Conservation (phyloP, 2,329 filamentous ascomycete genomes). For the Trichoderma koningiopsis region DNA sequence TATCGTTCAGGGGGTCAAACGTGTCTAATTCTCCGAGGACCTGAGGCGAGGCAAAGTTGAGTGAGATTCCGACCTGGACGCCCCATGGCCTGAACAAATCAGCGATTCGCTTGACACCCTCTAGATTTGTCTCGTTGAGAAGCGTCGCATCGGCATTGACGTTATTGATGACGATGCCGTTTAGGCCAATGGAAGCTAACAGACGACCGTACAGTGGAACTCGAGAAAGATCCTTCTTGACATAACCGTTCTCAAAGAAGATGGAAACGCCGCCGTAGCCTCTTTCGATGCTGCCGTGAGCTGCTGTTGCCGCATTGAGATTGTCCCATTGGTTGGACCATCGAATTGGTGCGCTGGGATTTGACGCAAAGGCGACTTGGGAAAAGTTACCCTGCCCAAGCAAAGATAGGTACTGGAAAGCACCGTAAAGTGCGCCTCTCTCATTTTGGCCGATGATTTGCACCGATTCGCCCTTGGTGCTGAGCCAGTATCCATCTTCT, state of each 20-base stretch:
- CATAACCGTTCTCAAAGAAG: slow-evolving; percentile 61
- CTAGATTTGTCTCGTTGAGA: slow-evolving; percentile 58
- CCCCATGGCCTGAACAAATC: slow-evolving; percentile 69
- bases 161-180: slow-evolving; percentile 70
- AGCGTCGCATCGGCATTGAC: slow-evolving; percentile 68
- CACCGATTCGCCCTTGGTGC: slow-evolving; percentile 47
- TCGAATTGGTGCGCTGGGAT: slow-evolving; percentile 62
- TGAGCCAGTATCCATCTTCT: slow-evolving; percentile 65
- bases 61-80: slow-evolving; percentile 64
- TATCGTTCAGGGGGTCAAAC: slow-evolving; percentile 64
- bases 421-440: slow-evolving; percentile 19
- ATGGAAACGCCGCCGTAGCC: slow-evolving; percentile 70
- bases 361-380: slow-evolving; percentile 50
- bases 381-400: slow-evolving; percentile 62
- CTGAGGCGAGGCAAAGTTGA: slow-evolving; percentile 69
- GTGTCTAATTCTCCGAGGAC: slow-evolving; percentile 55
- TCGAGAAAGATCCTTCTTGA: slow-evolving; percentile 61
- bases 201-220: slow-evolving; percentile 65
- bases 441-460: slow-evolving; percentile 28
- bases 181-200: slow-evolving; percentile 66
- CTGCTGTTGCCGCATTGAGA: slow-evolving; percentile 39
- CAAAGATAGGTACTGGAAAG: slow-evolving; percentile 43
- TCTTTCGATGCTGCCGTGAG: slow-evolving; percentile 61
- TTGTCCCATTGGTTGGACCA: slow-evolving; percentile 79
- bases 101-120: slow-evolving; percentile 63